Conservation (phyloP, 352 stramenopile species). For the Globisporangium splendens region DNA sequence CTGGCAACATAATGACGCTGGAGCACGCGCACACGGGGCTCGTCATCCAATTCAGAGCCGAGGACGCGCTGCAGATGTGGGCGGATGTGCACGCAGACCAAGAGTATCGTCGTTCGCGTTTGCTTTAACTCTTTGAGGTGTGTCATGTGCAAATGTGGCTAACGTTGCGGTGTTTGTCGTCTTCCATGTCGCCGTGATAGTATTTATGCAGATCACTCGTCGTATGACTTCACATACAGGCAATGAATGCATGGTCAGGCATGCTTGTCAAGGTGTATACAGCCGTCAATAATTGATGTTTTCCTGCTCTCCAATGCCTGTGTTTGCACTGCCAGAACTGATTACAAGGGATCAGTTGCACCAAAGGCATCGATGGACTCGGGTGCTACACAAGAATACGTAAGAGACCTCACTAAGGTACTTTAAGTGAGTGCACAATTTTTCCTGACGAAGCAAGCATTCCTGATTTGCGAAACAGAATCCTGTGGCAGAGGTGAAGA, state of each 20-base stretch:
- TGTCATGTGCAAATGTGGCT: neutral
- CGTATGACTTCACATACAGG: slow-evolving; percentile 65
- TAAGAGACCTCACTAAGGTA: neutral
- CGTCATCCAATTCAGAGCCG: slow-evolving; percentile 37
- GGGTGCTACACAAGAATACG: neutral
- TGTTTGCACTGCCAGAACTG: slow-evolving; percentile 17
- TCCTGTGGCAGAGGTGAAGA: slow-evolving; percentile 10
- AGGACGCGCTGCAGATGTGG: slow-evolving; percentile 42
- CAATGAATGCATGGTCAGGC: slow-evolving; percentile 2
- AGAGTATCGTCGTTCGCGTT: slow-evolving; percentile 9
- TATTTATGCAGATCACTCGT: slow-evolving; percentile 26
- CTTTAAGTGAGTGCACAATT: neutral
- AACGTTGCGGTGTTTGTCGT: neutral
- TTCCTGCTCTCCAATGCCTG: neutral
- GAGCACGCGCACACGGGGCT: slow-evolving; percentile 23
- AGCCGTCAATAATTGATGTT: neutral
- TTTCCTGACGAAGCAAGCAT: neutral
- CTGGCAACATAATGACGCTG: slow-evolving; percentile 28
- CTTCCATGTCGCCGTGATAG: slow-evolving; percentile 7
- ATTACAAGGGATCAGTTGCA: slow-evolving; percentile 31
- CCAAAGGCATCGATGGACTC: slow-evolving; percentile 11
- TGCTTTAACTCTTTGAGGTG: neutral
- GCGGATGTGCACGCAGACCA: slow-evolving; percentile 16
- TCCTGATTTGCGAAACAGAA: neutral
- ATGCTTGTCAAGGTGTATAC: neutral